Base-by-base conservation (phyloP, 352 stramenopile genomes). In the Phytophthora syringae region DNA sequence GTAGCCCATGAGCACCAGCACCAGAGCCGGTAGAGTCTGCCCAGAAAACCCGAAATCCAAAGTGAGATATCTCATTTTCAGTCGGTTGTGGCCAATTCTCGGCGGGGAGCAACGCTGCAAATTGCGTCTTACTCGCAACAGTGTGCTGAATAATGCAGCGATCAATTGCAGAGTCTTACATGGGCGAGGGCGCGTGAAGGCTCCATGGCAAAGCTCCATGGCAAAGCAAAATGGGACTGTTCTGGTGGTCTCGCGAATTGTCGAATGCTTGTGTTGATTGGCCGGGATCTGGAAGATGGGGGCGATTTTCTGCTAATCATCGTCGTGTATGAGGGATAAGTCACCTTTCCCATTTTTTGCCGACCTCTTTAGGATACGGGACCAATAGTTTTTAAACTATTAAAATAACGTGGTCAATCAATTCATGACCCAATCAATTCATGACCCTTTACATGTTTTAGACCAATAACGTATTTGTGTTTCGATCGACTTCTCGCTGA, bases 1-100 rank as follows among this genome's bases (percentile, higher is more conserved):
- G 48, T 88, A 72, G 40, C 58, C 72, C 43, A 95, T 56, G 45
- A 95, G 80, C 51, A 92, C 62, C 27, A 95, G 43, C 0, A 90
- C 67, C 13, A 92, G 32, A 4, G 75, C 50, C 2, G 87, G 85
- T 7, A 93, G 60, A 27, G 52, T 61, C 87, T 95, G 45, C 44
- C 45, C 3, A 43, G 39, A 10, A 40, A 9, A 28, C 2, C 44
- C 28, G 30, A 7, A 27, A 60, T n/a, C 34, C 5, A 39, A 54
- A 44, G 36, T 47, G 12, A 57, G 36, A 49, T 25, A 50, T 39
- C 9, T 24, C 43, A 20, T 43, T 54, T 60, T 44, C 43, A 52
- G 20, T 42, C 7, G 63, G n/a, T 6, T 10, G 7, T 28, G n/a
- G 2, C 36, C 27, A 72, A 45, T 57, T 62, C 25, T 49, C 0